Base-by-base conservation (phyloP, 1,284 basidiomycete genomes). In the Bondarzewia mesenterica region DNA sequence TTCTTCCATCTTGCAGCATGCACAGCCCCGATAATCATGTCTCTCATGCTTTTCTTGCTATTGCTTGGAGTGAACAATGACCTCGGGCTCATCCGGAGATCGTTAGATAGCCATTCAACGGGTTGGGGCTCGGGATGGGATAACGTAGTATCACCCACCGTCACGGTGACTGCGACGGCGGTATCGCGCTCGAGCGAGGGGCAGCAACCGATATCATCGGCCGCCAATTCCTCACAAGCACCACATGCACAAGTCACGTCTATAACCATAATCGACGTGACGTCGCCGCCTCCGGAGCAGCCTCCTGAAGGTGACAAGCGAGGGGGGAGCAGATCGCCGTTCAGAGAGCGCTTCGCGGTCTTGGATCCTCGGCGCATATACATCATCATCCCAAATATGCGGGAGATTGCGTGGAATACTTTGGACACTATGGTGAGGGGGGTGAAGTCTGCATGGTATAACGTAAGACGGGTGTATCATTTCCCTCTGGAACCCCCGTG, bases 61-160 rank as follows among this genome's bases (percentile, higher is more conserved):
- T 52, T 76, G 20, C 54, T 57, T 32, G 58, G 57, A 35, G 53
- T 67, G 37, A 55, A 61, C 39, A 59, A 62, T 43, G 70, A 77
- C 44, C 60, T 75, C 47, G 59, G 57, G 23, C 60, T 63, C 27
- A 54, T 73, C 35, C 64, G 63, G 20, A 61, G 57, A 32, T 61
- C 68, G 15, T 52, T 71, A 12, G 66, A 72, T 35, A 50, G 36
- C 12, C 56, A 52, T 48, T 49, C 57, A 22, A 38, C 45, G 8
- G 44, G 18, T 41, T 36, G 16, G 22, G 45, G 16, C 16, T 22
- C 32, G 38, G 49, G 49, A 36, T 29, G 43, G 43, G 43, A 36
- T 21, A 38, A 42, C 4, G 20, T 23, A 26, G 23, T 26, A 15
- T 20, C 35, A 14, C 37, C 55, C 4, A 41, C 48, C 3, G 25